Percentiles rank a stretch among this genome's conserved stretches.
These are phyloP conservation scores for Penicillium crustosum DNA, from an alignment of 2,329 filamentous ascomycete species.

Conservation along the genomic window DNA sequence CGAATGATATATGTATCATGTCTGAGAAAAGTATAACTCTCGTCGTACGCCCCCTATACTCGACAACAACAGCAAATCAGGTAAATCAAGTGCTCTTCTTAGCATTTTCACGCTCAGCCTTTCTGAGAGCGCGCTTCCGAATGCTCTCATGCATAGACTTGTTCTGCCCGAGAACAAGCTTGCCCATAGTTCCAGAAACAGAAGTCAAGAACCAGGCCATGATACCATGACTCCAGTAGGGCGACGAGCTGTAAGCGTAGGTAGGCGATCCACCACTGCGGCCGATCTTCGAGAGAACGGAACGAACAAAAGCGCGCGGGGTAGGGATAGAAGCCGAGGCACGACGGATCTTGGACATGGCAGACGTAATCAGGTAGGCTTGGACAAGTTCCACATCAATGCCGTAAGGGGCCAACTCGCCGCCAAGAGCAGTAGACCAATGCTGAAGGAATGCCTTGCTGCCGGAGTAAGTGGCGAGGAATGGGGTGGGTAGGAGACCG, in stretches of 20 bases:
- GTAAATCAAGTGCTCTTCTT: slow-evolving; percentile 42
- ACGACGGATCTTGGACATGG: slow-evolving; percentile 94
- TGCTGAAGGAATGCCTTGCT: slow-evolving; percentile 98
- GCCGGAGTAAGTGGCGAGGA: slow-evolving; percentile 93
- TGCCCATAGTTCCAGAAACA: slow-evolving; percentile 59
- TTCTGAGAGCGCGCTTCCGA: slow-evolving; percentile 75
- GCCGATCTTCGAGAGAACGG: slow-evolving; percentile 78
- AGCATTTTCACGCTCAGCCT: slow-evolving; percentile 76
- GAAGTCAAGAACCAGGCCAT: slow-evolving; percentile 78
- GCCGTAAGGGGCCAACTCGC: slow-evolving; percentile 76
- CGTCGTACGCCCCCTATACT: not conserved
- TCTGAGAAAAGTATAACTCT: not conserved
- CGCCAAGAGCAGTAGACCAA: slow-evolving; percentile 84
- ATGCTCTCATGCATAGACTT: slow-evolving; percentile 78
- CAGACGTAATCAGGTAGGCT: slow-evolving; percentile 88
- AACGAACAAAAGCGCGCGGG: slow-evolving; percentile 76
- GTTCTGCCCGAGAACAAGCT: slow-evolving; percentile 60
- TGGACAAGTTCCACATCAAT: slow-evolving; percentile 90
- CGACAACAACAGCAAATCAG: not conserved
- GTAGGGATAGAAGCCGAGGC: slow-evolving; percentile 75
- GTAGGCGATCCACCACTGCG: slow-evolving; percentile 72
- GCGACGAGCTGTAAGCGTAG: slow-evolving; percentile 80
- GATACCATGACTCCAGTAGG: slow-evolving; percentile 87
- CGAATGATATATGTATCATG: not conserved
- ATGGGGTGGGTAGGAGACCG: slow-evolving; percentile 85